Evolutionary conservation across 805 yeast genomes (phyloP), one percentile per base, ranked within the genome.

Genomic region (Cyberlindnera americana): DNA sequence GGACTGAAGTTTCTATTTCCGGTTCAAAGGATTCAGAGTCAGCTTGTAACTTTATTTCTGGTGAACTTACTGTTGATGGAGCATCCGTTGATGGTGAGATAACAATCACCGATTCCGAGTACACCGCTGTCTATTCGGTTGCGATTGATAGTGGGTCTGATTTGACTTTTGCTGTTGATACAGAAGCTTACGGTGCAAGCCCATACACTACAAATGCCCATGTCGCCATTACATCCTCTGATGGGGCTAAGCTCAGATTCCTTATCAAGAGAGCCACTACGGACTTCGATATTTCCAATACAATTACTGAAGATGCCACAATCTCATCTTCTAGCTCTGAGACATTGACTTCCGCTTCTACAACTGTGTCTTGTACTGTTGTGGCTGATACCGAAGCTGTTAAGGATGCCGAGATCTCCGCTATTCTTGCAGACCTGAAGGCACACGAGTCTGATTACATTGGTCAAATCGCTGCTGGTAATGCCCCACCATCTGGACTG

Each of bases 151-250:
- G 18, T n/a, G 28, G 25, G 14, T 14, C 17, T 14, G 37, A 21
- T 50, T n/a, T n/a, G n/a, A n/a, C n/a, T n/a, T n/a, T n/a, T n/a
- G n/a, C n/a, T n/a, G n/a, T n/a, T n/a, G 47, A 45, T 77, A 84
- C 55, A 83, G 77, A 19, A 62, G 57, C 29, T 73, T 64, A 89
- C 88, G 83, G 13, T 81, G 62, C 52, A 70, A 68, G n/a, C 85
- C 90, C 22, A 81, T 75, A 2, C 74, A 17, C 40, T 12, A 34
- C 21, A 15, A 57, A 28, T 33, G 57, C 60, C 14, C 42, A 42
- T 26, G 53, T 47, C 9, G 54, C 43, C 9, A 47, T 40, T 27
- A 59, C 44, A 23, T 62, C 65, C 33, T 6, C 31, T 28, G 31
- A 28, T 5, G 31, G 31, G 15, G 31, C 31, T 12, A 28, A 18